These are phyloP conservation scores for Acrodontium crateriforme DNA, from an alignment of 2,329 filamentous ascomycete species.

Conservation along the genomic window DNA sequence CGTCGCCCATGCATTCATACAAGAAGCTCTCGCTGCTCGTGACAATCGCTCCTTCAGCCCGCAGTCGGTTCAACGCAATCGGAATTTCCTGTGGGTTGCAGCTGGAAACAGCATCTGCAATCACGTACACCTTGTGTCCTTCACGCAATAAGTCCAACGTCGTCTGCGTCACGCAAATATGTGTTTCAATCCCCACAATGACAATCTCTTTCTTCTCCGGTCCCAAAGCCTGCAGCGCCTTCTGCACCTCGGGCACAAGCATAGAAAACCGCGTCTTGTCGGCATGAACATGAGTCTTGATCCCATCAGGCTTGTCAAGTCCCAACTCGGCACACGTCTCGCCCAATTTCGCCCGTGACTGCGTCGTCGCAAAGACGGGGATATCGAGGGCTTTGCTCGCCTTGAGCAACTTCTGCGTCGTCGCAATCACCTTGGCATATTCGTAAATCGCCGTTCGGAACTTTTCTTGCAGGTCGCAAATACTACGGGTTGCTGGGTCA, in stretches of 20 bases:
- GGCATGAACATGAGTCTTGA: conserved; percentile 41
- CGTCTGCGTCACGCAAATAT: conserved; percentile 92
- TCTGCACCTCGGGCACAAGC: conserved; percentile 55
- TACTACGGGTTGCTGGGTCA: conserved; percentile 35
- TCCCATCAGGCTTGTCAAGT: conserved; percentile 35
- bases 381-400: conserved; percentile 45
- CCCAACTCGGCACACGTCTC: conserved; percentile 61
- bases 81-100: conserved; percentile 71
- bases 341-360: conserved; percentile 66
- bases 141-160: conserved; percentile 62
- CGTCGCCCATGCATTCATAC: conserved; percentile 82
- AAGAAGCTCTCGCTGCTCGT: conserved; percentile 82
- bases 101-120: conserved; percentile 81
- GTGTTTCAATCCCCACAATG: conserved; percentile 81
- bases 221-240: conserved; percentile 27
- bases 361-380: conserved; percentile 75
- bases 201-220: conserved; percentile 46
- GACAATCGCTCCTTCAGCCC: conserved; percentile 61
- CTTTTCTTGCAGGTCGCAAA: conserved; percentile 92
- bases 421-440: conserved; percentile 57
- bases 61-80: conserved; percentile 62
- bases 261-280: conserved; percentile 92
- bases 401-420: conserved; percentile 38
- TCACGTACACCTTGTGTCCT: conserved; percentile 71
- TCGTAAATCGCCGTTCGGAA: conserved; percentile 74